Percentiles rank a stretch among this genome's conserved stretches.
These are phyloP conservation scores for Parathielavia appendiculata DNA, from an alignment of 495 filamentous ascomycete species.

Conservation along the genomic window DNA sequence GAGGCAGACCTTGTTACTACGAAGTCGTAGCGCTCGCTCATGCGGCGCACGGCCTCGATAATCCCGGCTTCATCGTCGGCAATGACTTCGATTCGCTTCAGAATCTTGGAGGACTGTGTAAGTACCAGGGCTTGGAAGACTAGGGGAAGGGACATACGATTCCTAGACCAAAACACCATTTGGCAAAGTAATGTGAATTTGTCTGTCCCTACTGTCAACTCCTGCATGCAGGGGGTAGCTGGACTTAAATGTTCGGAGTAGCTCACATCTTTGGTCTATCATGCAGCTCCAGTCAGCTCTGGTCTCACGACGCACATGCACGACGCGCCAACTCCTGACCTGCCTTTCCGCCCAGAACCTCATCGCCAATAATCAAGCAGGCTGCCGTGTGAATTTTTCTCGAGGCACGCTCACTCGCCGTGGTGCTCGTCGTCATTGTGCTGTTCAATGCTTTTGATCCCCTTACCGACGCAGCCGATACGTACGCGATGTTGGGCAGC, in stretches of 20 bases:
- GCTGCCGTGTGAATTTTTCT: slow-evolving; percentile 81
- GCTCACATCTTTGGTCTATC: slow-evolving; percentile 37
- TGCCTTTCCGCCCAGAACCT: slow-evolving; percentile 95
- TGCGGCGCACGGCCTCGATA: slow-evolving; percentile 74
- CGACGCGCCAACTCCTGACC: slow-evolving; percentile 8
- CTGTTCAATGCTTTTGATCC: slow-evolving; percentile 12
- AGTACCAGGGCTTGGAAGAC: neutral
- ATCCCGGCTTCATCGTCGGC: slow-evolving; percentile 88
- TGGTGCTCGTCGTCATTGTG: slow-evolving; percentile 48
- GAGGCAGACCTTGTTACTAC: slow-evolving; percentile 65
- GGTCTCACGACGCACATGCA: neutral
- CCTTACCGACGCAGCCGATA: slow-evolving; percentile 36
- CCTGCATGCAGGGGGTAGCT: neutral
- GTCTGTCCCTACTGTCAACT: slow-evolving; percentile 48
- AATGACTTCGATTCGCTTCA: slow-evolving; percentile 89
- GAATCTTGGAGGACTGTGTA: slow-evolving; percentile 39
- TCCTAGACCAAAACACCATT: slow-evolving; percentile 86
- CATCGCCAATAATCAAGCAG: slow-evolving; percentile 93
- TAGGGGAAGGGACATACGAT: slow-evolving; percentile 46
- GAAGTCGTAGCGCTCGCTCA: slow-evolving; percentile 86
- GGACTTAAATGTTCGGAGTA: too few relatives aligned
- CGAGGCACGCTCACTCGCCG: slow-evolving; percentile 49
- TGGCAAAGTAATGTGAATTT: slow-evolving; percentile 86
- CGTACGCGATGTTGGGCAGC: slow-evolving; percentile 50
- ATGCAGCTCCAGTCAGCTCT: slow-evolving; percentile 13